Evolutionary conservation across 2,329 filamentous ascomycete genomes (phyloP).

Genomic region (Apiospora sp.): DNA sequence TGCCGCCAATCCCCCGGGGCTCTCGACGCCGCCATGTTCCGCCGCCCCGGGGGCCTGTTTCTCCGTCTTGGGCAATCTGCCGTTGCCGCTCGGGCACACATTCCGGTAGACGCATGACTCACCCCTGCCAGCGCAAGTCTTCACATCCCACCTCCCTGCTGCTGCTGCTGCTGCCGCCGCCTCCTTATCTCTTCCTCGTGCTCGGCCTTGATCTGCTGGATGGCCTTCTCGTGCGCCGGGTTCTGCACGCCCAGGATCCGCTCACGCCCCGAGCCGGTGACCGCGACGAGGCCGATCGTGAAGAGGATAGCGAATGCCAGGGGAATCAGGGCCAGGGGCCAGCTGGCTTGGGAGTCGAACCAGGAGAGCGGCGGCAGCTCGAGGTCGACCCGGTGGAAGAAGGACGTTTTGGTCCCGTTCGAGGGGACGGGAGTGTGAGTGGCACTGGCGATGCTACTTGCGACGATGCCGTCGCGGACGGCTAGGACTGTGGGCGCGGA

Average conservation of each 20-base stretch:
- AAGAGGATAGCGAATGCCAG: neutral
- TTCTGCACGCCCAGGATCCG: conserved; percentile 8
- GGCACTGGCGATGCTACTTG: neutral
- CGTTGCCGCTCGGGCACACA: neutral
- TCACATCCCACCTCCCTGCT: neutral
- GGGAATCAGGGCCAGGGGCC: neutral
- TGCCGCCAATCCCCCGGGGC: too few species aligned
- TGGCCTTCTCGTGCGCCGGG: neutral
- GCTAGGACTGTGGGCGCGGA: neutral
- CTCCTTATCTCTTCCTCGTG: neutral
- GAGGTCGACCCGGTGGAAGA: conserved; percentile 6
- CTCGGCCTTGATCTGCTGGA: neutral
- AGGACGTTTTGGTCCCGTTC: neutral
- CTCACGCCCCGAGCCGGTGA: neutral
- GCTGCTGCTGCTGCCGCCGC: too few species aligned
- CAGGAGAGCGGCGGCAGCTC: neutral
- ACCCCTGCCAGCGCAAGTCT: neutral
- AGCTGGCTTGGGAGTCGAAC: conserved; percentile 20
- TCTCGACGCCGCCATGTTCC: neutral
- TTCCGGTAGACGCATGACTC: too few species aligned
- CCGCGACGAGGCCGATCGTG: neutral
- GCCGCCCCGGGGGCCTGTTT: neutral
- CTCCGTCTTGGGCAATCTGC: neutral
- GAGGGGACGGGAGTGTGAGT: too few species aligned
- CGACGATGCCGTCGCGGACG: neutral